phyloP scores from a whole-genome alignment of 805 yeast species.

The Tetrapisispora pingtungensis region DNA sequence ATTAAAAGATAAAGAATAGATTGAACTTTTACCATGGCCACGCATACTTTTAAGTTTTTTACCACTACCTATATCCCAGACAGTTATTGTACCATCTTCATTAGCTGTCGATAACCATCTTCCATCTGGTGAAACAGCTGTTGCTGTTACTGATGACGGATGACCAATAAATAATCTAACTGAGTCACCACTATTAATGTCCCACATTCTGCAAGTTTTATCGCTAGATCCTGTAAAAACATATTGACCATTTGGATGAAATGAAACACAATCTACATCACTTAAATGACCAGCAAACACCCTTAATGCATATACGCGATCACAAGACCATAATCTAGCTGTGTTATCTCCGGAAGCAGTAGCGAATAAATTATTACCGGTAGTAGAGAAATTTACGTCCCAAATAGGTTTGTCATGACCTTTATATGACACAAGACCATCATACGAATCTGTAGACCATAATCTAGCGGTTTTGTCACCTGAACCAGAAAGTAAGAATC shows the following conservation, averaged over 20 bases:
- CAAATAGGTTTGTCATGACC: slow-evolving; percentile 96
- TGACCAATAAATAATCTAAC: slow-evolving; percentile 91
- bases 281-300: slow-evolving; percentile 94
- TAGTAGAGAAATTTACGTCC: slow-evolving; percentile 91
- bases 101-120: slow-evolving; percentile 94
- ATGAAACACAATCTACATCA: slow-evolving; percentile 89
- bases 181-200: slow-evolving; percentile 74
- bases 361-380: slow-evolving; percentile 91
- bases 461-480: slow-evolving; percentile 87
- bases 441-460: slow-evolving; percentile 88
- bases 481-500: slow-evolving; percentile 67
- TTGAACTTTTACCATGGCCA: slow-evolving; percentile 84
- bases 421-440: slow-evolving; percentile 80
- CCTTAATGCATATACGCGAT: slow-evolving; percentile 89
- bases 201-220: slow-evolving; percentile 97
- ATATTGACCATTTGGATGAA: slow-evolving; percentile 94
- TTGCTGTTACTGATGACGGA: slow-evolving; percentile 69
- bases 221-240: slow-evolving; percentile 92
- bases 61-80: slow-evolving; percentile 94
- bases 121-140: slow-evolving; percentile 93
- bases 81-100: slow-evolving; percentile 76
- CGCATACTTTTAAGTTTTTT: slow-evolving; percentile 81
- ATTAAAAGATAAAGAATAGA: slow-evolving; percentile 76
- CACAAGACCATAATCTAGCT: slow-evolving; percentile 95
- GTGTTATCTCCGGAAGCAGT: slow-evolving; percentile 97